These are phyloP conservation scores for Geranium incanum DNA, from an alignment of 441 rosid species.

Conservation along the genomic window DNA sequence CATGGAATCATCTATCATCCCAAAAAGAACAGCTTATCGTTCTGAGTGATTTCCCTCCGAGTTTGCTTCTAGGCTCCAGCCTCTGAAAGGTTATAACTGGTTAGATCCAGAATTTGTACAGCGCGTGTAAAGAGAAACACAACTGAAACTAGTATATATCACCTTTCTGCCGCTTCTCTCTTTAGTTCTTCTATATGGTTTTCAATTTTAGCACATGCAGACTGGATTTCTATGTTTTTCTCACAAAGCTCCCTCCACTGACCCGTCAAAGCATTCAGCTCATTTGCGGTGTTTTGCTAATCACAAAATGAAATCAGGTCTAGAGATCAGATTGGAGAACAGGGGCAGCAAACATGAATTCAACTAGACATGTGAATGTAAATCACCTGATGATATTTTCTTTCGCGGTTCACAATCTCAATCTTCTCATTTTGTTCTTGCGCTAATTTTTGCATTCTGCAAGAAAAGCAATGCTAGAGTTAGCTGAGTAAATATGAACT, in stretches of 20 bases:
- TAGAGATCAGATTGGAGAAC: slow-evolving; percentile 9
- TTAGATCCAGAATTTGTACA: slow-evolving; percentile 22
- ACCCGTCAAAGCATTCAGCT: slow-evolving; percentile 70
- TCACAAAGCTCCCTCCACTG: slow-evolving; percentile 87
- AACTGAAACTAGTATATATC: slow-evolving; percentile 8
- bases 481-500: not conserved
- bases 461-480: slow-evolving; percentile 2
- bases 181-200: slow-evolving; percentile 49
- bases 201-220: slow-evolving; percentile 58
- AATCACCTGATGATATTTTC: slow-evolving; percentile 87
- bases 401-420: slow-evolving; percentile 79
- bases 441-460: slow-evolving; percentile 73
- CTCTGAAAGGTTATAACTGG: slow-evolving; percentile 35
- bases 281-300: slow-evolving; percentile 84
- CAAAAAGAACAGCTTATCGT: slow-evolving; percentile 16
- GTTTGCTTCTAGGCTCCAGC: slow-evolving; percentile 72
- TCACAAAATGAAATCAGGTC: slow-evolving; percentile 18
- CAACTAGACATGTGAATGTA: slow-evolving; percentile 3
- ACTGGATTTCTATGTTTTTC: slow-evolving; percentile 77
- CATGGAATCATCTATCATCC: not conserved
- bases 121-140: slow-evolving; percentile 10
- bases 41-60: slow-evolving; percentile 37
- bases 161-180: slow-evolving; percentile 80
- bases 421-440: slow-evolving; percentile 70
- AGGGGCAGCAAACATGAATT: slow-evolving; percentile 17